A percentile compares a stretch with the other conserved stretches of the same genome.
Conservation (phyloP, 352 stramenopile species). For the Globisporangium iwayamae region DNA sequence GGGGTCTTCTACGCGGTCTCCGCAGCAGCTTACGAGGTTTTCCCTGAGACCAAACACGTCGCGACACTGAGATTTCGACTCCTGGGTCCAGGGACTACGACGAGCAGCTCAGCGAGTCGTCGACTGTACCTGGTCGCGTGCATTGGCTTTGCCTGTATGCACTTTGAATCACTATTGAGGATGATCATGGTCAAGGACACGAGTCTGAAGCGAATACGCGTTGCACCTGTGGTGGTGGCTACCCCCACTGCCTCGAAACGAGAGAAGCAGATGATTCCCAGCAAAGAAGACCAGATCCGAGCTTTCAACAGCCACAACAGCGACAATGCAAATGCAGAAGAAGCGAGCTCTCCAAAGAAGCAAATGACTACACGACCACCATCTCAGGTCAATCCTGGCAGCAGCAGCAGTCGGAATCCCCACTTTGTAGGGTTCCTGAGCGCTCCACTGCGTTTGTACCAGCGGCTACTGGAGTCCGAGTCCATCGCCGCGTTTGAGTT, state of each 20-base stretch:
- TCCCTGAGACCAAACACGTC: not conserved
- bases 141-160: not conserved
- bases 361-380: not conserved
- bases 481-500: conserved; percentile 1
- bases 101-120: not conserved
- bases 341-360: conserved; percentile 7
- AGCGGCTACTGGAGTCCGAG: not conserved
- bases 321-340: not conserved
- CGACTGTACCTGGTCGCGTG: conserved; percentile 1
- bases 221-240: not conserved
- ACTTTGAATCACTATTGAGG: not conserved
- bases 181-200: not conserved
- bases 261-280: not conserved
- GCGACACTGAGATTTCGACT: not conserved
- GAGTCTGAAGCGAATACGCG: not conserved
- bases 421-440: not conserved
- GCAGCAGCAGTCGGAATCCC: not conserved
- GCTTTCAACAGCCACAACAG: not conserved
- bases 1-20: not conserved
- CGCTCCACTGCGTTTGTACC: not conserved
- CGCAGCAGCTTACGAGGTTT: not conserved
- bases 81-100: not conserved
- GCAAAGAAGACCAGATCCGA: conserved; percentile 2
- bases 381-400: not conserved
- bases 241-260: not conserved